phyloP scores from a whole-genome alignment of 2,329 filamentous ascomycete genomes.

The Beauveria scarabaeidicola region DNA sequence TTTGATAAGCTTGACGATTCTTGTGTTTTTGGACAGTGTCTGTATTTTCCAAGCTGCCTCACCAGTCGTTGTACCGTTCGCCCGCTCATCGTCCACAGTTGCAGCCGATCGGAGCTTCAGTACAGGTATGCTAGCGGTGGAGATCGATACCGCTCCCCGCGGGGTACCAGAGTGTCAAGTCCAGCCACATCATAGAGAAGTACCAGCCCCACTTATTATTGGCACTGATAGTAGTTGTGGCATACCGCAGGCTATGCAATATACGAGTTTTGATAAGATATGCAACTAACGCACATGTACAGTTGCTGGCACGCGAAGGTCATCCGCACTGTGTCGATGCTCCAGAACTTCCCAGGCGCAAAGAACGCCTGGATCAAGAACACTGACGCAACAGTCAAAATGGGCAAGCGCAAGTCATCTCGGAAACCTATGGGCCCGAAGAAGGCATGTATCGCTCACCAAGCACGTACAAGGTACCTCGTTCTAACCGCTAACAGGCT shows the following conservation, averaged over 20 bases:
- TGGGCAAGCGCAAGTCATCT: conserved; percentile 92
- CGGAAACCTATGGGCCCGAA: conserved; percentile 73
- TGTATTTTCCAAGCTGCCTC: neutral
- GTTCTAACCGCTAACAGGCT: conserved; percentile 35
- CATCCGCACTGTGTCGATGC: neutral
- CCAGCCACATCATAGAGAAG: neutral
- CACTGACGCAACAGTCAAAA: conserved; percentile 17
- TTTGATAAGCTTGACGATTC: neutral
- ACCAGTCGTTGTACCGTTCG: neutral
- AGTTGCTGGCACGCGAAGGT: neutral
- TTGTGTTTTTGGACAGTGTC: too few relatives aligned
- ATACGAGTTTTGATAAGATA: conserved; percentile 2
- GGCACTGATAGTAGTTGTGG: neutral
- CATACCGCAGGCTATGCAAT: neutral
- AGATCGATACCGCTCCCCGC: neutral
- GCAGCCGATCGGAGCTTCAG: conserved; percentile 2
- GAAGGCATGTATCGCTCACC: conserved; percentile 39
- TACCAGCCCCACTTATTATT: neutral
- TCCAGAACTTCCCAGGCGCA: neutral
- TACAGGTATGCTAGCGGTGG: neutral
- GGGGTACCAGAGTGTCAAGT: neutral
- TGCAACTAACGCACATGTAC: conserved; percentile 4
- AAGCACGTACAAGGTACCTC: neutral
- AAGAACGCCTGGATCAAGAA: neutral
- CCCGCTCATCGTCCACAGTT: neutral